Evolutionary conservation across 345 rosid genomes (phyloP), one percentile per base, ranked within the genome.

Genomic region (Pistacia integerrima): DNA sequence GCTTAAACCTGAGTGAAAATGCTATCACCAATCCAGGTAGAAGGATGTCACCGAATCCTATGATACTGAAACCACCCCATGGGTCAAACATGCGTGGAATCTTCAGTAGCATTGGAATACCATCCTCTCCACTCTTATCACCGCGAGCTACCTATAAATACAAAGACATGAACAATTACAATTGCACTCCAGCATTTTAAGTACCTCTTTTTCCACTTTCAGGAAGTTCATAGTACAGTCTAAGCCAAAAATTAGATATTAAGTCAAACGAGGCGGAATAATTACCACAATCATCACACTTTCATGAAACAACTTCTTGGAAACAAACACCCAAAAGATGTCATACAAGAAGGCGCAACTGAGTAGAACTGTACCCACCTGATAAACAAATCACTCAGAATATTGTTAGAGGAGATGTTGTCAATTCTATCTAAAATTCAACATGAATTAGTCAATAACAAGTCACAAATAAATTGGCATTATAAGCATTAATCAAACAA

Each of bases 201-300:
- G 20, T 8, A 58, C 41, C 44, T 22, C 52, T 20, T 46, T 49
- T 35, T 44, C 41, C n/a, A 11, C 9, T 6, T 49, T 30, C 20
- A 25, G 2, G 55, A 72, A 11, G 62, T 59, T 25, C 17, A 5
- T 44, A 46, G 67, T 59, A 65, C 10, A 44, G 52, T 62, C 35
- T 22, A 77, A 67, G 59, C 60, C 46, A 48, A 65, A 41, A 63
- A 73, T 36, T 36, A 54, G 56, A 70, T 67, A 70, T 64, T 69
- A 63, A 63, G 12, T 17, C 49, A 55, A 67, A 72, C 25, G 22
- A 48, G 64, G 62, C 14, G 64, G 69, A 82, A 74, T 77, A 88
- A 94, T 87, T 87, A 94, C 99, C 80, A 92, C 97, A 80, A 97
- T 97, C 99, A 97, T 97, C 72, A 97, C 99, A 51, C 99, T 97